A percentile compares a stretch with the other conserved stretches of the same genome.
Evolutionary conservation across 305 asterid species (phyloP).

Genomic region (Ilex paraguariensis): DNA sequence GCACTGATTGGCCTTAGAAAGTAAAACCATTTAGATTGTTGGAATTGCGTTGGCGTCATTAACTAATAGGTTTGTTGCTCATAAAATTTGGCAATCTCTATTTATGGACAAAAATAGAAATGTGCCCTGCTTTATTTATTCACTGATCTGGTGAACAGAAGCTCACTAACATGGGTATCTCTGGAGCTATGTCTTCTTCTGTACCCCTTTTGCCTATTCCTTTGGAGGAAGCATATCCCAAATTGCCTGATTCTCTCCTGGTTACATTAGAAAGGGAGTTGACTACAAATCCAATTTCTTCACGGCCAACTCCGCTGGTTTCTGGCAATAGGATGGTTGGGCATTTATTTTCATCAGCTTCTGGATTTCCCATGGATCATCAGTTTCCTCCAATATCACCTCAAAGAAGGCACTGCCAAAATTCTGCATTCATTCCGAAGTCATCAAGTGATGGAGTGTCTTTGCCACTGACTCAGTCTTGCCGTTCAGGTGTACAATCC

Average conservation of each 20-base stretch:
- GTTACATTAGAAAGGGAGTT: slow-evolving; percentile 22
- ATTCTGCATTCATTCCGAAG: slow-evolving; percentile 29
- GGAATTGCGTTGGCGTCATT: not conserved
- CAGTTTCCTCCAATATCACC: slow-evolving; percentile 27
- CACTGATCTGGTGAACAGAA: slow-evolving; percentile 30
- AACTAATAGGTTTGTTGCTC: not conserved
- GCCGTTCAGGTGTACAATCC: slow-evolving; percentile 31
- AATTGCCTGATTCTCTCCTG: slow-evolving; percentile 23
- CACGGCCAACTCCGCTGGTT: slow-evolving; percentile 14
- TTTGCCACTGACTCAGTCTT: slow-evolving; percentile 18
- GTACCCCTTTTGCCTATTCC: slow-evolving; percentile 40
- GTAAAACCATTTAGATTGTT: too few relatives aligned
- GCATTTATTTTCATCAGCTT: slow-evolving; percentile 43
- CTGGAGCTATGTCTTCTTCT: slow-evolving; percentile 47
- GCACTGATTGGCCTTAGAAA: too few relatives aligned
- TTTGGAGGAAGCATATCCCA: slow-evolving; percentile 37
- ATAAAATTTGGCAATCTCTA: not conserved
- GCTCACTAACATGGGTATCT: slow-evolving; percentile 37
- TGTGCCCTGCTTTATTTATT: slow-evolving; percentile 33
- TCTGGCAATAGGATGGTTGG: slow-evolving; percentile 22
- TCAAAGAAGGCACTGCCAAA: slow-evolving; percentile 21
- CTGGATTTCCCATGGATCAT: slow-evolving; percentile 20
- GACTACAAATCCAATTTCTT: slow-evolving; percentile 14
- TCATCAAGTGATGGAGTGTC: slow-evolving; percentile 27
- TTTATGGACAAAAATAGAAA: slow-evolving; percentile 37